Conservation (phyloP, 768 basidiomycete genomes). For the Butyriboletus loyo region DNA sequence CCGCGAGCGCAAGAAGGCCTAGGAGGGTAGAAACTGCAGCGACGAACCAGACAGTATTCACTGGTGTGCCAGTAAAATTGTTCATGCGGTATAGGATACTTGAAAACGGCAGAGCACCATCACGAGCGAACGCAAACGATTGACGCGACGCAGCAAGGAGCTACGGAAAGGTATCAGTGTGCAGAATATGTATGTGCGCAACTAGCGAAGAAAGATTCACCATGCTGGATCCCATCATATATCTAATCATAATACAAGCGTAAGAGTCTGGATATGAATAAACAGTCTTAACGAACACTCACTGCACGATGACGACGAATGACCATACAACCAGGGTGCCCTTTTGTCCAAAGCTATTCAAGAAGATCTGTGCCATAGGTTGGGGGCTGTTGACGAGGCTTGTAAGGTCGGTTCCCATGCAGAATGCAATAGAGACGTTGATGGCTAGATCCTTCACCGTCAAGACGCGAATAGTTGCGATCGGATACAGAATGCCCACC, state of each 20-base stretch:
- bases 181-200: not conserved
- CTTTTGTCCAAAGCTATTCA: conserved; percentile 41
- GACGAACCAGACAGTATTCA: too few species aligned
- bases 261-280: not conserved
- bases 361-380: too few species aligned
- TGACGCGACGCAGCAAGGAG: too few species aligned
- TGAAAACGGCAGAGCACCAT: conserved; percentile 62
- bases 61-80: conserved; percentile 47
- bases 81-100: conserved; percentile 56
- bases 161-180: conserved; percentile 21
- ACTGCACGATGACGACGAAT: conserved; percentile 49
- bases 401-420: conserved; percentile 49
- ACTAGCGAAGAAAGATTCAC: conserved; percentile 16
- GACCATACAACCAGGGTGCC: conserved; percentile 51
- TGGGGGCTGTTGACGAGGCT: conserved; percentile 36
- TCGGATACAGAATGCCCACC: conserved; percentile 28
- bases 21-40: too few species aligned
- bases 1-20: conserved; percentile 57
- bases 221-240: conserved; percentile 51
- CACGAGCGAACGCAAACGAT: conserved; percentile 55
- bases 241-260: conserved; percentile 22
- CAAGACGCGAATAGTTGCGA: not conserved
- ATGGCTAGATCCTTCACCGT: conserved; percentile 34
- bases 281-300: conserved; percentile 11
- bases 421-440: too few species aligned